These are phyloP conservation scores for Pseudonitzschia delicatissima DNA, from an alignment of 108 stramenopile genomes.

Conservation along the genomic window DNA sequence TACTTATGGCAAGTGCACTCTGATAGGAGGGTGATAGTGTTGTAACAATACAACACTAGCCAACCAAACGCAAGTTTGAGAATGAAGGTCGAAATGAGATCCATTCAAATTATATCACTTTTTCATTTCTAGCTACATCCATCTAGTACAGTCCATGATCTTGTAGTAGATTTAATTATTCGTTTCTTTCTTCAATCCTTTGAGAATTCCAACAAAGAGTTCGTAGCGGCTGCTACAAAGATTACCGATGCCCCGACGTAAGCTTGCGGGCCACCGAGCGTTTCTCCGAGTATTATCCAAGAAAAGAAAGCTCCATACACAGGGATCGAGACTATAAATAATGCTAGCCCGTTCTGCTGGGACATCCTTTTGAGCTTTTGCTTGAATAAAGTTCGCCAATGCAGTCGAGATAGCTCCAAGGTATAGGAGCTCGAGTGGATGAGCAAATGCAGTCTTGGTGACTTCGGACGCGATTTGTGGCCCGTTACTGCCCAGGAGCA, in stretches of 20 bases:
- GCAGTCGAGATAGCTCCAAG: conserved; percentile 73
- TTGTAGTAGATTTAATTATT: not conserved
- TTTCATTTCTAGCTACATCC: not conserved
- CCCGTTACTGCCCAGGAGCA: not conserved
- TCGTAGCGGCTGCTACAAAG: conserved; percentile 71
- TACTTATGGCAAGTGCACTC: conserved; percentile 20
- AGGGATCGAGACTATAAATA: conserved; percentile 88
- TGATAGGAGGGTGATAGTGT: not conserved
- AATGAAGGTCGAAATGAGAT: too few species aligned
- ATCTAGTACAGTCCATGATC: not conserved
- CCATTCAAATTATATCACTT: too few species aligned
- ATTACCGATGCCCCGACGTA: conserved; percentile 75
- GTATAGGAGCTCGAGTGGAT: conserved; percentile 69
- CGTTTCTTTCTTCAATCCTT: conserved; percentile 6
- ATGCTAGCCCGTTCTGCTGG: conserved; percentile 80
- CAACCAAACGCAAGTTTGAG: not conserved
- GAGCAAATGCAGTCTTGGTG: conserved; percentile 7
- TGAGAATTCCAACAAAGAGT: conserved; percentile 66
- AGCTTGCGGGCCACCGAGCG: conserved; percentile 41
- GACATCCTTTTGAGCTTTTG: conserved; percentile 67
- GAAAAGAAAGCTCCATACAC: conserved; percentile 86
- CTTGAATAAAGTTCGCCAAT: conserved; percentile 75
- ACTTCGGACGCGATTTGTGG: not conserved
- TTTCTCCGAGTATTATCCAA: conserved; percentile 69
- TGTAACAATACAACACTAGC: too few species aligned